Conservation (phyloP, 2,329 filamentous ascomycete genomes). For the Alternaria gansuensis region DNA sequence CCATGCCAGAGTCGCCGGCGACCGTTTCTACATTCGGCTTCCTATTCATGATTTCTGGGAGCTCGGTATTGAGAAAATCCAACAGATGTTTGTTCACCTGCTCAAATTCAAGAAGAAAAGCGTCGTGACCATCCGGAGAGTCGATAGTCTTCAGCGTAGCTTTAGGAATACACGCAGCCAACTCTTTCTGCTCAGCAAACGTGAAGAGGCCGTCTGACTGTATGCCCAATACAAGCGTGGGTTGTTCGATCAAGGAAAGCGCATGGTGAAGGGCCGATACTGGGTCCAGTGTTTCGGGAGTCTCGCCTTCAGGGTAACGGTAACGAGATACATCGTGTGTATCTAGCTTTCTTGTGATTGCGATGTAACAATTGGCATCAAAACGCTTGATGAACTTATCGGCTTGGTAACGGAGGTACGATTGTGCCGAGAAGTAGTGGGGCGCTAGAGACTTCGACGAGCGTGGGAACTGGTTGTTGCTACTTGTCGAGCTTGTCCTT, state of each 20-base stretch:
- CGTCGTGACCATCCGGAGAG: slow-evolving; percentile 93
- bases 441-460: slow-evolving; percentile 55
- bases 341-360: slow-evolving; percentile 96
- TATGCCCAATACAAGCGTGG: slow-evolving; percentile 89
- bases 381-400: slow-evolving; percentile 97
- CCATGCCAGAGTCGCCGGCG: slow-evolving; percentile 56
- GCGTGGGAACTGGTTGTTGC: slow-evolving; percentile 22
- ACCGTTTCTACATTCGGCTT: slow-evolving; percentile 54
- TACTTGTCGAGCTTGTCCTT: slow-evolving; percentile 25
- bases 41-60: slow-evolving; percentile 85
- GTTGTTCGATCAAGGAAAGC: slow-evolving; percentile 83
- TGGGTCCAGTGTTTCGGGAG: slow-evolving; percentile 56
- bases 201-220: slow-evolving; percentile 96
- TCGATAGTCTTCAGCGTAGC: slow-evolving; percentile 86
- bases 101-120: slow-evolving; percentile 95
- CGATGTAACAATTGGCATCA: slow-evolving; percentile 98
- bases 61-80: slow-evolving; percentile 79
- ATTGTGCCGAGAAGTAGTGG: slow-evolving; percentile 98
- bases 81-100: slow-evolving; percentile 92
- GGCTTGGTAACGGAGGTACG: slow-evolving; percentile 95
- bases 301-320: slow-evolving; percentile 59
- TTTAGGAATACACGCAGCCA: slow-evolving; percentile 81
- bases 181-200: slow-evolving; percentile 93
- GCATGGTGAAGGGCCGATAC: slow-evolving; percentile 70
- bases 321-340: slow-evolving; percentile 92